These are phyloP conservation scores for Gyromitra esculenta DNA, from an alignment of 2,329 filamentous ascomycete genomes.

Conservation along the genomic window DNA sequence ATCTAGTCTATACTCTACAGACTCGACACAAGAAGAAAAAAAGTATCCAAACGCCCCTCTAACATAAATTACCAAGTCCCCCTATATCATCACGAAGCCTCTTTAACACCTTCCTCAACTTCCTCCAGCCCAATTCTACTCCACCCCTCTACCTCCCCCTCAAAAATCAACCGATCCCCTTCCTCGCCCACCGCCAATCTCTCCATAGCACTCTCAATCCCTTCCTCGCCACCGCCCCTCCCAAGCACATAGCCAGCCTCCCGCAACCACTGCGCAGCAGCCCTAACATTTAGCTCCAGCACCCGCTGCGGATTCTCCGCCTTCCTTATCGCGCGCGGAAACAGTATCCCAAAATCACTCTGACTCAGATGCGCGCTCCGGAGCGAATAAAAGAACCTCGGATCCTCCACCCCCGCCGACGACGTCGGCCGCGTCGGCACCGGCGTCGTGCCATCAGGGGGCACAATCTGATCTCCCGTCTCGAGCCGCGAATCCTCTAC, in stretches of 20 bases:
- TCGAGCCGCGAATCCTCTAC: slow-evolving; percentile 2
- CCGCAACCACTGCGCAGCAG: slow-evolving; percentile 68
- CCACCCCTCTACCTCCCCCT: slow-evolving; percentile 34
- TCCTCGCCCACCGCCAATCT: background rate
- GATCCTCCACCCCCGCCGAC: slow-evolving; percentile 65
- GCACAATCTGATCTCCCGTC: slow-evolving; percentile 56
- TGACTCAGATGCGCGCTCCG: slow-evolving; percentile 83
- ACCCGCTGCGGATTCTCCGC: slow-evolving; percentile 69
- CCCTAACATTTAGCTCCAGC: slow-evolving; percentile 69
- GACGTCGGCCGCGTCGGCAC: slow-evolving; percentile 62
- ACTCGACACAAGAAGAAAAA: background rate
- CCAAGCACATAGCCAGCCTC: slow-evolving; percentile 45
- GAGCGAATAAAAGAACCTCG: slow-evolving; percentile 78
- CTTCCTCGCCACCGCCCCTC: slow-evolving; percentile 5
- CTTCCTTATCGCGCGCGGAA: slow-evolving; percentile 74
- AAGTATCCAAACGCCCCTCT: background rate
- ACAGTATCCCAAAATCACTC: slow-evolving; percentile 83
- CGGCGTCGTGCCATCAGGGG: slow-evolving; percentile 55
- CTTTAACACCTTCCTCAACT: background rate
- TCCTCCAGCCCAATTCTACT: slow-evolving; percentile 30
- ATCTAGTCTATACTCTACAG: background rate
- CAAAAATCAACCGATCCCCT: slow-evolving; percentile 8
- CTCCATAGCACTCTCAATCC: background rate
- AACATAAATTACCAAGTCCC: background rate
- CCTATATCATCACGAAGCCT: background rate